Percentiles rank a stretch among this genome's conserved stretches.
Conservation (phyloP, 352 stramenopile genomes). For the Globisporangium paddicum region DNA sequence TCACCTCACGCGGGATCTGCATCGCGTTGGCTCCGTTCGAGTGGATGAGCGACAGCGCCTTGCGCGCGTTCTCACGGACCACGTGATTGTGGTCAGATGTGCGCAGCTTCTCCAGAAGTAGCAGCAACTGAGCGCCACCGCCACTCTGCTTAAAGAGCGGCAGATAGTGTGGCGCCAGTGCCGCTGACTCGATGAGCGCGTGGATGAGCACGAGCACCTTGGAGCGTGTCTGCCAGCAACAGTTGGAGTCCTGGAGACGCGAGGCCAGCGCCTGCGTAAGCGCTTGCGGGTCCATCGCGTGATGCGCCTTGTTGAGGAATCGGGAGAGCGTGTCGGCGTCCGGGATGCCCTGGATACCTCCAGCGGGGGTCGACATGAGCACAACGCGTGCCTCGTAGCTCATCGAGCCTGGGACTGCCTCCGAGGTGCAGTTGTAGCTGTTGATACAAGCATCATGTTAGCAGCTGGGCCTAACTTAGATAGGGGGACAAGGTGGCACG, state of each 20-base stretch:
- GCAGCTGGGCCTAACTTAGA: too few species aligned
- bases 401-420: background rate
- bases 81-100: conserved; percentile 33
- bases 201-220: conserved; percentile 54
- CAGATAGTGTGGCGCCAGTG: conserved; percentile 29
- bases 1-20: conserved; percentile 24
- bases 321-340: conserved; percentile 38
- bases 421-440: conserved; percentile 23
- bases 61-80: conserved; percentile 44
- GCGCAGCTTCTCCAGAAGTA: conserved; percentile 32
- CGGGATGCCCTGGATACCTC: conserved; percentile 51
- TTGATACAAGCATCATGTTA: too few species aligned
- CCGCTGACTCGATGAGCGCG: conserved; percentile 39
- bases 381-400: conserved; percentile 48
- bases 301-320: conserved; percentile 34
- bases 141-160: conserved; percentile 18
- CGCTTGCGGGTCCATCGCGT: conserved; percentile 23
- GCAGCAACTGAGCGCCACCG: conserved; percentile 18
- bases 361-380: conserved; percentile 34
- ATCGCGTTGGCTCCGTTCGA: conserved; percentile 40
- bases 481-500: conserved; percentile 8
- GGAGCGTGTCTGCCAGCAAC: conserved; percentile 46
- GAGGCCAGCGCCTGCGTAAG: conserved; percentile 28
- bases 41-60: conserved; percentile 46
- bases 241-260: conserved; percentile 30